These are phyloP conservation scores for Phytophthora capsici DNA, from an alignment of 352 stramenopile species.

Conservation along the genomic window DNA sequence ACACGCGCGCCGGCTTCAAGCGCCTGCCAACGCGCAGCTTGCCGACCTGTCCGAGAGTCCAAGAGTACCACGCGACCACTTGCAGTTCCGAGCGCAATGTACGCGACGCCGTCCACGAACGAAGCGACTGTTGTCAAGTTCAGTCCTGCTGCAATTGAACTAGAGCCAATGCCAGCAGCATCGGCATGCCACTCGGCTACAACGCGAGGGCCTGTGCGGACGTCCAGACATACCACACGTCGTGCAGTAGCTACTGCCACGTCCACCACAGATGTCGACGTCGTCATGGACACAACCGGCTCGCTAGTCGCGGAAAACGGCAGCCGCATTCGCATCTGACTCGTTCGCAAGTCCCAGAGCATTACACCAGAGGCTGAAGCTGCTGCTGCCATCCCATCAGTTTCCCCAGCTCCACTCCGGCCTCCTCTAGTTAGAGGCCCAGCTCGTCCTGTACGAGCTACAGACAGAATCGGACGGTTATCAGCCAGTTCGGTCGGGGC, in stretches of 20 bases:
- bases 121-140: slow-evolving; percentile 49
- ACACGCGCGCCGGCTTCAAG: slow-evolving; percentile 50
- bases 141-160: slow-evolving; percentile 12
- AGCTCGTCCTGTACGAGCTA: slow-evolving; percentile 29
- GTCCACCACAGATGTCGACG: slow-evolving; percentile 31
- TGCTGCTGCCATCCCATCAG: slow-evolving; percentile 45
- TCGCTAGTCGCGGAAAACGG: slow-evolving; percentile 57
- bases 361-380: slow-evolving; percentile 54
- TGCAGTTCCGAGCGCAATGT: slow-evolving; percentile 50
- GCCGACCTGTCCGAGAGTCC: slow-evolving; percentile 60
- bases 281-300: slow-evolving; percentile 48
- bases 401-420: slow-evolving; percentile 18
- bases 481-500: slow-evolving; percentile 14
- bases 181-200: slow-evolving; percentile 74
- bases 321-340: slow-evolving; percentile 59
- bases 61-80: slow-evolving; percentile 55
- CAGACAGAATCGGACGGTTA: slow-evolving; percentile 32
- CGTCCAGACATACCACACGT: slow-evolving; percentile 58
- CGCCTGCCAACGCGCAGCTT: slow-evolving; percentile 60
- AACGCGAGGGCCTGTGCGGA: slow-evolving; percentile 48
- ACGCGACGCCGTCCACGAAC: slow-evolving; percentile 34
- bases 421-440: not conserved
- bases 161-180: slow-evolving; percentile 34
- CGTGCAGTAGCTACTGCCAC: slow-evolving; percentile 59
- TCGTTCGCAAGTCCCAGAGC: slow-evolving; percentile 76